Conservation (phyloP, 345 rosid species). For the Gossypium herbaceum region DNA sequence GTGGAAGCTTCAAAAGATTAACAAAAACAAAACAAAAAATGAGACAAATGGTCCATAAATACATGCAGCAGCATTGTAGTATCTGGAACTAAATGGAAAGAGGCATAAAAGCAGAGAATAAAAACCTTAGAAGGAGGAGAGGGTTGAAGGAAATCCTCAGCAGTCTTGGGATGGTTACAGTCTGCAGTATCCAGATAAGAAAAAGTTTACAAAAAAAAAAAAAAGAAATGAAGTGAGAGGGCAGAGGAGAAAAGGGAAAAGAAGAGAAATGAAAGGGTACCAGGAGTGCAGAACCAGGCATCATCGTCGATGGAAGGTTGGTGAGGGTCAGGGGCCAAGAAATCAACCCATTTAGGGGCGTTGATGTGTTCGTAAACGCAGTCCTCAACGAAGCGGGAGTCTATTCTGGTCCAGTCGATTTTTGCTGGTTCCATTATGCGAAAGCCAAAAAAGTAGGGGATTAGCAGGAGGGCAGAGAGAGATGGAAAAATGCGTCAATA, state of each 20-base stretch:
- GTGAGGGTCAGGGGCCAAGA: conserved; percentile 37
- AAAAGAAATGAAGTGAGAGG: background rate
- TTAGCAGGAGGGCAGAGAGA: background rate
- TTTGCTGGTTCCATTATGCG: conserved; percentile 27
- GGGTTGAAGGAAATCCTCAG: conserved; percentile 58
- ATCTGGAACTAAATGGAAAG: background rate
- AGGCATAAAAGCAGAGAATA: background rate
- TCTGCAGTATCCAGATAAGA: conserved; percentile 29
- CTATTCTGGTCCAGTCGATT: conserved; percentile 84
- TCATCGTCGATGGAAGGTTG: conserved; percentile 37
- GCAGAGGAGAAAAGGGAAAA: background rate
- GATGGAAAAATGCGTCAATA: background rate
- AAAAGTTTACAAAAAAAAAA: background rate
- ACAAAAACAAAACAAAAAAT: background rate
- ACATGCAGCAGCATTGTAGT: too few relatives aligned
- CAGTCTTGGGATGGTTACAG: conserved; percentile 81
- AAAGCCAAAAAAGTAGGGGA: background rate
- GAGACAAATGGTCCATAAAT: background rate
- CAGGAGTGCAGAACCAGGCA: conserved; percentile 88
- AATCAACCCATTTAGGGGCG: conserved; percentile 90
- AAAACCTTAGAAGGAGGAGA: conserved; percentile 49
- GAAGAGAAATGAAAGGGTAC: conserved; percentile 20
- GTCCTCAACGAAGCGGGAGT: conserved; percentile 69
- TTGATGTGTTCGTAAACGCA: conserved; percentile 65
- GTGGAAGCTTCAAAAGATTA: conserved; percentile 27